Percentiles rank a stretch among this genome's conserved stretches.
Evolutionary conservation across 768 basidiomycete species (phyloP).

Genomic region (Cyclocybe aegerita): DNA sequence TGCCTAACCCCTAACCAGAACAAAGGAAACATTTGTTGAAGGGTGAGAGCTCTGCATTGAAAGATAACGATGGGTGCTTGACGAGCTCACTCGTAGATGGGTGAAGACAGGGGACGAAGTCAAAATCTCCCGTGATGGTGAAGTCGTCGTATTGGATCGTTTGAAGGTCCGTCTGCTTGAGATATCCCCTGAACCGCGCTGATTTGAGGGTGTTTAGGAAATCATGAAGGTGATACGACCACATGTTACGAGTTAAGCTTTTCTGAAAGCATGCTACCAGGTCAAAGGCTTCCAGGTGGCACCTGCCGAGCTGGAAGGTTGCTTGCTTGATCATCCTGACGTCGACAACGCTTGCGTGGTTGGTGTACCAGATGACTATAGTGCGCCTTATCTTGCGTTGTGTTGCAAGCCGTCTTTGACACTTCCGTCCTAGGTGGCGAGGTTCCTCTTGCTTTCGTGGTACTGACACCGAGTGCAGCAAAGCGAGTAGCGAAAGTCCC

Average conservation of each 20-base stretch:
- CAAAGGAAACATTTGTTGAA: constrained; percentile 65
- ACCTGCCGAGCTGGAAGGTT: constrained; percentile 71
- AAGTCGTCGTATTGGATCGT: constrained; percentile 62
- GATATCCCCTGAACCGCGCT: not conserved
- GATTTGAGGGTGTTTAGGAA: constrained; percentile 27
- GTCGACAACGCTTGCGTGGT: constrained; percentile 65
- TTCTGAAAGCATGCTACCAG: constrained; percentile 28
- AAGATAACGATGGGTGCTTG: not conserved
- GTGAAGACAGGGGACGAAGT: constrained; percentile 70
- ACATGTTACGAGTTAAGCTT: too few relatives aligned
- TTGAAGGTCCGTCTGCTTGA: constrained; percentile 43
- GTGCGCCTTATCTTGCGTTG: constrained; percentile 22
- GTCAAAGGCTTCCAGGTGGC: constrained; percentile 74
- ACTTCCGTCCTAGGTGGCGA: constrained; percentile 48
- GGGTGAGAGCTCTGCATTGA: constrained; percentile 40
- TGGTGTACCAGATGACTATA: constrained; percentile 65
- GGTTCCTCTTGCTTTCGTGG: constrained; percentile 68
- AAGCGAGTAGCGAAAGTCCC: constrained; percentile 29
- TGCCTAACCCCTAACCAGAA: constrained; percentile 37
- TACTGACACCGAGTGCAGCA: constrained; percentile 43
- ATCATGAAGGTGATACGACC: constrained; percentile 38
- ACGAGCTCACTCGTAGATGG: constrained; percentile 42
- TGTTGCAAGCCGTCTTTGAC: not conserved
- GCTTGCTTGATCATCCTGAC: constrained; percentile 58
- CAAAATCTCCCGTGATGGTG: constrained; percentile 48